Conservation (phyloP, 768 basidiomycete species). For the Leccinum incarnatum region DNA sequence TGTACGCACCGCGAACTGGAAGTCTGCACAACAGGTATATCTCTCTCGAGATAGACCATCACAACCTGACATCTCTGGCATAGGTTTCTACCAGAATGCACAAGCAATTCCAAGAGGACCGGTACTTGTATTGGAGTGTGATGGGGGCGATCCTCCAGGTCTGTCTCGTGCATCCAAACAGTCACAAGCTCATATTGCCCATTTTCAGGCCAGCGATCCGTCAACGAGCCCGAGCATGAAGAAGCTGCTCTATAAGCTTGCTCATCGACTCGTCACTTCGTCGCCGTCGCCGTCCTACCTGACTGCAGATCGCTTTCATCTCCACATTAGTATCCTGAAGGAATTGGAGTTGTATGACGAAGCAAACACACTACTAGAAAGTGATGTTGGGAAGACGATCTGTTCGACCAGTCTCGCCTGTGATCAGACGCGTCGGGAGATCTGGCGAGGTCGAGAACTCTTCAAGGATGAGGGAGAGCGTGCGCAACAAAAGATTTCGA, state of each 20-base stretch:
- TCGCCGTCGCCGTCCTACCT: constrained; percentile 61
- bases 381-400: constrained; percentile 63
- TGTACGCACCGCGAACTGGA: constrained; percentile 78
- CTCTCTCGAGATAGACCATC: not conserved
- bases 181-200: constrained; percentile 9
- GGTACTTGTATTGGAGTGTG: constrained; percentile 81
- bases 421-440: constrained; percentile 71
- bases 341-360: constrained; percentile 70
- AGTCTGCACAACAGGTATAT: constrained; percentile 75
- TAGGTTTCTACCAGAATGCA: constrained; percentile 79
- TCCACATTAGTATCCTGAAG: constrained; percentile 69
- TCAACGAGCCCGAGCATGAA: constrained; percentile 62
- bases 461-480: constrained; percentile 58
- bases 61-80: constrained; percentile 1
- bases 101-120: constrained; percentile 80
- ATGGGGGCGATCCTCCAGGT: constrained; percentile 82
- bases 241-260: constrained; percentile 69
- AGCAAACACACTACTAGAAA: constrained; percentile 64
- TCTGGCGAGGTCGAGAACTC: constrained; percentile 58
- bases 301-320: constrained; percentile 72
- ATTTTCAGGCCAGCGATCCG: constrained; percentile 66
- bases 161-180: constrained; percentile 3
- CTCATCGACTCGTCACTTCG: constrained; percentile 67
- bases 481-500: constrained; percentile 56
- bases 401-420: constrained; percentile 71